Evolutionary conservation across 129 eudicot species (phyloP), one percentile per base, ranked within the genome.

Genomic region (Escallonia herrerae): DNA sequence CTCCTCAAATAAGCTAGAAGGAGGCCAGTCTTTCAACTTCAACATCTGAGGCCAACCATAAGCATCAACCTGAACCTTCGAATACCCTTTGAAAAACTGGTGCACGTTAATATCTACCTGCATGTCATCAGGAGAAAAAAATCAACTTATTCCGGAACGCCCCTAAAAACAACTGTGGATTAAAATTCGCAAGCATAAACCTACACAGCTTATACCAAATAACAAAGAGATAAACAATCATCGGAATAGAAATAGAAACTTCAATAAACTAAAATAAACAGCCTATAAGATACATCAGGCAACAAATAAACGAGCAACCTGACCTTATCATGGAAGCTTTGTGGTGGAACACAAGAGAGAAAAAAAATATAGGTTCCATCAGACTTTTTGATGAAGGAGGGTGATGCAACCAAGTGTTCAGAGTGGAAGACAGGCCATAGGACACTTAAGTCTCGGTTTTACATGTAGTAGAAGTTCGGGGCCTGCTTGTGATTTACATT

Each of bases 91-190:
- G 58, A 74, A 74, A 50, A 74, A 74, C 12, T 51, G 62, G 58
- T 61, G 82, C 11, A 68, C 60, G 53, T 72, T 76, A 53, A 76
- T 54, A 10, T 69, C 79, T 10, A 59, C 57, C 85, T 80, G 71
- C 66, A 47, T 5, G 2, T 3, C 22, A 58, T 56, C 43, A 65
- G 3, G 8, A 8, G 38, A 11, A 40, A n/a, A 65, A 3, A 47
- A 9, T 64, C 55, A 9, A 64, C 13, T 49, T 12, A 37, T 64
- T 63, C 49, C 8, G 6, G 7, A 15, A 13, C 8, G 9, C 15
- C 9, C 6, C 37, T 45, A 8, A 5, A 40, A 13, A 58, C 45
- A 58, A 33, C 15, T 7, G 52, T 12, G 8, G 12, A 47, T 12
- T 12, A 47, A 7, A 47, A 47, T 4, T 47, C 11, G 12, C 52